A percentile compares a stretch with the other conserved stretches of the same genome.
Evolutionary conservation across 495 filamentous ascomycete species (phyloP).

Genomic region (Tirmania nivea): DNA sequence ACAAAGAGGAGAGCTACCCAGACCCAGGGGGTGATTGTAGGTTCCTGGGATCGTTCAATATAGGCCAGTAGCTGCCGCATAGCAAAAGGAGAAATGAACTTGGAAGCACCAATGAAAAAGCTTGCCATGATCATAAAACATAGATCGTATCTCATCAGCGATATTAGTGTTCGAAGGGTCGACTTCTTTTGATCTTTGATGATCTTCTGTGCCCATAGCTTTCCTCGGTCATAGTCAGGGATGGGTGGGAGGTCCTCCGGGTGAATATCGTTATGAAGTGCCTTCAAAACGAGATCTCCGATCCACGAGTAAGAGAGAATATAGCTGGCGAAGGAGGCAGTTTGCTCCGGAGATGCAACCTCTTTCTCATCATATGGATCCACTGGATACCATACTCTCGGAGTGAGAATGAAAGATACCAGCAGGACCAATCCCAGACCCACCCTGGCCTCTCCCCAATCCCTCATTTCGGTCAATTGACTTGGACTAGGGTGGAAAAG

Average conservation of each 20-base stretch:
- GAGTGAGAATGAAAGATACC: slow-evolving; percentile 11
- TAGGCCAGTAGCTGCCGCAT: slow-evolving; percentile 16
- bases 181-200: slow-evolving; percentile 7
- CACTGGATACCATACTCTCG: slow-evolving; percentile 17
- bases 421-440: slow-evolving; percentile 7
- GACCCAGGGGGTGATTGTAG: slow-evolving; percentile 13
- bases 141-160: slow-evolving; percentile 13
- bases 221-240: slow-evolving; percentile 17
- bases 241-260: slow-evolving; percentile 7
- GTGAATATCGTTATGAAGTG: slow-evolving; percentile 11
- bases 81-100: slow-evolving; percentile 15
- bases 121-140: slow-evolving; percentile 15
- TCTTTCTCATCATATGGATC: slow-evolving; percentile 9
- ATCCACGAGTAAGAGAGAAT: slow-evolving; percentile 14
- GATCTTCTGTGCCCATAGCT: slow-evolving; percentile 13
- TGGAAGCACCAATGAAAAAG: slow-evolving; percentile 6
- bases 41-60: slow-evolving; percentile 12
- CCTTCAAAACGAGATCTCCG: slow-evolving; percentile 7
- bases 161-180: slow-evolving; percentile 12
- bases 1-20: slow-evolving; percentile 15
- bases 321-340: slow-evolving; percentile 14
- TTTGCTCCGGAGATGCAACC: slow-evolving; percentile 11
- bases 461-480: slow-evolving; percentile 9
- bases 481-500: slow-evolving; percentile 12
- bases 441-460: slow-evolving; percentile 5